phyloP scores from a whole-genome alignment of 2,329 filamentous ascomycete species.

The Gremmenia infestans region DNA sequence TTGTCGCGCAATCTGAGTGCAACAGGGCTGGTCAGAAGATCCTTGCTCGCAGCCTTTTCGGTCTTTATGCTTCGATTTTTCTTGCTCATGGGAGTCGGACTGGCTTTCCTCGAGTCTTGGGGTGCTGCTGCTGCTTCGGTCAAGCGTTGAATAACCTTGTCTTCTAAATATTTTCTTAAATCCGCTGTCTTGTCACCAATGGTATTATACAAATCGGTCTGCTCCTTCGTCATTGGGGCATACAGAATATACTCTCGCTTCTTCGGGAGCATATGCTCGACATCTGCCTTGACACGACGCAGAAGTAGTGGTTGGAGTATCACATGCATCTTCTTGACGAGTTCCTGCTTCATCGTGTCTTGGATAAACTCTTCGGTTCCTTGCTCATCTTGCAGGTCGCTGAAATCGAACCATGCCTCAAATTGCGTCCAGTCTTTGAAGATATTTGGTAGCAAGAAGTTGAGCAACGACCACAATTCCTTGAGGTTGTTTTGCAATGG shows the following conservation, averaged over 20 bases:
- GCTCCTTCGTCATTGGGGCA: slow-evolving; percentile 83
- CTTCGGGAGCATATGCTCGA: slow-evolving; percentile 85
- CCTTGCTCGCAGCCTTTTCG: slow-evolving; percentile 27
- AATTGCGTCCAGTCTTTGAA: slow-evolving; percentile 93
- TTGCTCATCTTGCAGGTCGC: slow-evolving; percentile 78
- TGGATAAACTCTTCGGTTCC: slow-evolving; percentile 74
- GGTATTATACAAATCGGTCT: slow-evolving; percentile 80
- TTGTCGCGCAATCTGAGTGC: slow-evolving; percentile 21
- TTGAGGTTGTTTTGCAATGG: slow-evolving; percentile 93
- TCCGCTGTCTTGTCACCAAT: slow-evolving; percentile 54
- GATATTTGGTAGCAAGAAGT: slow-evolving; percentile 87
- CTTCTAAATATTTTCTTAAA: slow-evolving; percentile 72
- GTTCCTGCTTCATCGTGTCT: slow-evolving; percentile 69
- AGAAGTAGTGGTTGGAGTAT: slow-evolving; percentile 89
- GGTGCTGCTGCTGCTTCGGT: slow-evolving; percentile 47
- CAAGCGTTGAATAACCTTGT: slow-evolving; percentile 66
- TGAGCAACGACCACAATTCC: slow-evolving; percentile 89
- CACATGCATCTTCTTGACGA: slow-evolving; percentile 84
- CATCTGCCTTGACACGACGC: slow-evolving; percentile 85
- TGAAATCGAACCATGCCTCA: slow-evolving; percentile 96
- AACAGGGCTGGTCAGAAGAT: slow-evolving; percentile 22
- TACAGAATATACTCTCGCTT: slow-evolving; percentile 96
- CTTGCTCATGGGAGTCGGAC: neutral
- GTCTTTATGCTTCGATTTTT: slow-evolving; percentile 4
- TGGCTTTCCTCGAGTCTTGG: slow-evolving; percentile 12